phyloP scores from a whole-genome alignment of 352 stramenopile genomes.

The Globisporangium lucens region DNA sequence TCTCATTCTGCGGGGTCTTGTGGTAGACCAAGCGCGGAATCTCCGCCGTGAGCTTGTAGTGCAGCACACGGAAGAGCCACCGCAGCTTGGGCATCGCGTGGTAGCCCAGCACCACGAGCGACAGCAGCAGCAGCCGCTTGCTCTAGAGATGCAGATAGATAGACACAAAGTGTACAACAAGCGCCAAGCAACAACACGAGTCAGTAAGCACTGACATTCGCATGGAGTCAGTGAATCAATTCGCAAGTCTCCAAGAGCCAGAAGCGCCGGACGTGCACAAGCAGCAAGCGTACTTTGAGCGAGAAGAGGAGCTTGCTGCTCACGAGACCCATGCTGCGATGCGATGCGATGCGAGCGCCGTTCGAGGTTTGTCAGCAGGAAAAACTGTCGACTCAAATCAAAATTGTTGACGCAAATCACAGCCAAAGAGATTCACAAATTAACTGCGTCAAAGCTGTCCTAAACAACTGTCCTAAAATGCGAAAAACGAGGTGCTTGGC shows the following conservation, averaged over 20 bases:
- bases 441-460: too few relatives aligned
- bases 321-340: conserved; percentile 4
- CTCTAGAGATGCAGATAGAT: neutral
- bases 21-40: conserved; percentile 44
- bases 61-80: conserved; percentile 14
- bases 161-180: neutral
- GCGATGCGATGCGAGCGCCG: neutral
- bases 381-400: too few relatives aligned
- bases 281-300: neutral
- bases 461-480: too few relatives aligned
- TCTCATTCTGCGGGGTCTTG: conserved; percentile 30
- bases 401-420: too few relatives aligned
- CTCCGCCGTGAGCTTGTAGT: conserved; percentile 37
- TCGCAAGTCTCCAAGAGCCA: neutral
- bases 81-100: conserved; percentile 1
- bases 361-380: too few relatives aligned
- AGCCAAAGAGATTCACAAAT: too few relatives aligned
- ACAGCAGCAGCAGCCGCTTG: conserved; percentile 3
- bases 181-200: too few relatives aligned
- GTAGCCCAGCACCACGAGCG: conserved; percentile 6
- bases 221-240: neutral
- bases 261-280: neutral
- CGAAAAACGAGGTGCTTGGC: too few relatives aligned
- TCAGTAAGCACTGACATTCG: too few relatives aligned
- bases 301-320: neutral